These are phyloP conservation scores for Cyanidiococcus yangmingshanensis DNA, from an alignment of 23 red algal species.

Conservation along the genomic window DNA sequence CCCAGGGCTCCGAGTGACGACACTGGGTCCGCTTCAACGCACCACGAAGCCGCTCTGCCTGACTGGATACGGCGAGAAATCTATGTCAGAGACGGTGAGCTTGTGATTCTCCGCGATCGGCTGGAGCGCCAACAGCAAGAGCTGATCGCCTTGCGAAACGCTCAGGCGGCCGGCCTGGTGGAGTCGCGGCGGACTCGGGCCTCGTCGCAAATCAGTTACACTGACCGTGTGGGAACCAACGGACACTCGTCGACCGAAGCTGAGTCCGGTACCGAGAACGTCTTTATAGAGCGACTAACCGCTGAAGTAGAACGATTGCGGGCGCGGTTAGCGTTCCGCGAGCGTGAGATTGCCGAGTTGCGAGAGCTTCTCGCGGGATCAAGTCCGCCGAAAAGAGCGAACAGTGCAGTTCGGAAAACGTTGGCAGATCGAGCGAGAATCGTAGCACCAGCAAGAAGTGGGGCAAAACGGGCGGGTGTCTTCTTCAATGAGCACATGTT, in stretches of 20 bases:
- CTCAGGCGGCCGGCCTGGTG: not conserved
- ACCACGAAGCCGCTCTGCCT: not conserved
- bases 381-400: not conserved
- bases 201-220: not conserved
- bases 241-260: not conserved
- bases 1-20: not conserved
- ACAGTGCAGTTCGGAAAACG: not conserved
- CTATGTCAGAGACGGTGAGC: not conserved
- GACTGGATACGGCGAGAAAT: not conserved
- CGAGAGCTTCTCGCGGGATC: not conserved
- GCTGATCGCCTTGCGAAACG: slow-evolving; percentile 5
- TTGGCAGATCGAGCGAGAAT: not conserved
- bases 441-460: not conserved
- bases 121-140: slow-evolving; percentile 1
- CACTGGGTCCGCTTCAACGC: not conserved
- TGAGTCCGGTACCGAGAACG: not conserved
- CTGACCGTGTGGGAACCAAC: not conserved
- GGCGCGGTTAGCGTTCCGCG: slow-evolving; percentile 11
- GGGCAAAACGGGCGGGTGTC: not conserved
- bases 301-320: not conserved
- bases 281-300: not conserved
- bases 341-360: not conserved
- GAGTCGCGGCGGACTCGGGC: not conserved
- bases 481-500: not conserved
- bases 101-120: slow-evolving; percentile 5